These are phyloP conservation scores for Euphorbia celastroides DNA, from an alignment of 441 rosid genomes.

Conservation along the genomic window DNA sequence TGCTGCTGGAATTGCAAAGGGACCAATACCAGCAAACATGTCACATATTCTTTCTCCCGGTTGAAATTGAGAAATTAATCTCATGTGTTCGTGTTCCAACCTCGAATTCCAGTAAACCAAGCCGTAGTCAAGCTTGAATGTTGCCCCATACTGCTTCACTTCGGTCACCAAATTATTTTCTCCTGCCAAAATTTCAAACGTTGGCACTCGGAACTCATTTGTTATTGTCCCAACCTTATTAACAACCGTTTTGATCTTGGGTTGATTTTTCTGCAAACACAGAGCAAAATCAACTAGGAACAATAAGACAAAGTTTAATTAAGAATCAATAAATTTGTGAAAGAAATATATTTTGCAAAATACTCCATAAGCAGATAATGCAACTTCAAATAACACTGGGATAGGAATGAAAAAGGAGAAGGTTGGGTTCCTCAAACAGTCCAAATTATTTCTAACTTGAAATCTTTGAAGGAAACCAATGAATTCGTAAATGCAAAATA, in stretches of 20 bases:
- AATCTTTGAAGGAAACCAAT: not conserved
- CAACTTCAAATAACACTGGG: not conserved
- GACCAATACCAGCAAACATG: constrained; percentile 96
- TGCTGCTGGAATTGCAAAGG: constrained; percentile 93
- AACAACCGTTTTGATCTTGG: constrained; percentile 78
- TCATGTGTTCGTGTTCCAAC: constrained; percentile 87
- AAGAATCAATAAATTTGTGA: not conserved
- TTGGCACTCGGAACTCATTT: constrained; percentile 92
- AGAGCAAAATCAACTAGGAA: not conserved
- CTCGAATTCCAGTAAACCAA: constrained; percentile 94
- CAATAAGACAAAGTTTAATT: not conserved
- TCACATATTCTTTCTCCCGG: constrained; percentile 86
- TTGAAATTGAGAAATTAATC: constrained; percentile 64
- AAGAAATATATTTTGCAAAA: not conserved
- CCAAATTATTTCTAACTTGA: not conserved
- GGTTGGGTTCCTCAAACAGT: not conserved
- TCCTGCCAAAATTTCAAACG: constrained; percentile 88
- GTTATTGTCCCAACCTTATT: constrained; percentile 81
- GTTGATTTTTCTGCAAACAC: constrained; percentile 72
- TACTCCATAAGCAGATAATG: not conserved
- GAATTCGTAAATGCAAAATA: not conserved
- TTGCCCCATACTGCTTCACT: constrained; percentile 92
- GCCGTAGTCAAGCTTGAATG: constrained; percentile 83
- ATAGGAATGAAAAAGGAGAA: not conserved
- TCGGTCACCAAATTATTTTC: constrained; percentile 75